These are phyloP conservation scores for Amanita exitialis DNA, from an alignment of 768 basidiomycete genomes.

Conservation along the genomic window DNA sequence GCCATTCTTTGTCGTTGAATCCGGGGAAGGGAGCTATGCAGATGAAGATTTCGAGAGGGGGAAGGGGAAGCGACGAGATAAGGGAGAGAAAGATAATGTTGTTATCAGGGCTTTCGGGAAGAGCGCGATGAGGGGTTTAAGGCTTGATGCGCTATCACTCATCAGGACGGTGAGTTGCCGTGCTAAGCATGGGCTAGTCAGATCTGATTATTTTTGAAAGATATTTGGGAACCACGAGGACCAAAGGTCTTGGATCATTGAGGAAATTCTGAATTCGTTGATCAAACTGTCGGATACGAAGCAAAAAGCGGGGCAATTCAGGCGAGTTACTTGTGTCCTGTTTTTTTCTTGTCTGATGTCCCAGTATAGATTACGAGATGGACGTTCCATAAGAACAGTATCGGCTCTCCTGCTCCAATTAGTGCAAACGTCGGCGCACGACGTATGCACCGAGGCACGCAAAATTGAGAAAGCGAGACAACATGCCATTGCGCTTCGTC, in stretches of 20 bases:
- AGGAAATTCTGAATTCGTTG: constrained; percentile 86
- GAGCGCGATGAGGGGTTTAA: constrained; percentile 72
- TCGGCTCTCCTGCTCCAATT: constrained; percentile 90
- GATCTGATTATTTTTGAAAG: constrained; percentile 25
- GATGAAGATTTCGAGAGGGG: constrained; percentile 32
- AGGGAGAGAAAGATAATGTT: constrained; percentile 46
- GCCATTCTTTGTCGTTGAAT: constrained; percentile 86
- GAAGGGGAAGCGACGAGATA: constrained; percentile 22
- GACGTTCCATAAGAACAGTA: constrained; percentile 85
- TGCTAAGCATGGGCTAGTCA: not conserved
- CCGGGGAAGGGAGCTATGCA: constrained; percentile 17
- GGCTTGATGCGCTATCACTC: constrained; percentile 73
- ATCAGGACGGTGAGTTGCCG: constrained; percentile 65
- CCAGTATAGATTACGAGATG: constrained; percentile 69
- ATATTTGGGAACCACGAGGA: constrained; percentile 87
- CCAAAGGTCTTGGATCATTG: constrained; percentile 95
- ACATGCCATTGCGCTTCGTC: constrained; percentile 46
- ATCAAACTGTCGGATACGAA: constrained; percentile 87
- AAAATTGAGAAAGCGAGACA: constrained; percentile 54
- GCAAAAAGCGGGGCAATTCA: constrained; percentile 83
- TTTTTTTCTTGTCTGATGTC: not conserved
- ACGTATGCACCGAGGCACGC: constrained; percentile 64
- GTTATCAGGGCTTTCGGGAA: constrained; percentile 63
- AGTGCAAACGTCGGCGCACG: constrained; percentile 91
- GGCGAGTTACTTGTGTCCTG: constrained; percentile 33